Evolutionary conservation across 177 flowering plant genomes (phyloP).

Genomic region (Tripterygium wilfordii): DNA sequence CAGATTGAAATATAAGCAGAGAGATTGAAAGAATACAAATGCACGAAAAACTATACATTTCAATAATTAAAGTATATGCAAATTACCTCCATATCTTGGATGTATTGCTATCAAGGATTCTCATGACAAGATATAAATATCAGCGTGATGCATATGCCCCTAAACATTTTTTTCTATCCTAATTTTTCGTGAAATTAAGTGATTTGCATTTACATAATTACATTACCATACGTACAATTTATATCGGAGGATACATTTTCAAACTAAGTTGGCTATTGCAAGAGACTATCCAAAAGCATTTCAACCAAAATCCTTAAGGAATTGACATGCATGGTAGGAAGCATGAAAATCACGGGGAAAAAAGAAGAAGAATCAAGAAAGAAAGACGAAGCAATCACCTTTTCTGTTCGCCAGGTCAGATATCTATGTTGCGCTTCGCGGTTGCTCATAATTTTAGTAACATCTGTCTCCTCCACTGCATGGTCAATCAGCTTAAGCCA

Average conservation of each 20-base stretch:
- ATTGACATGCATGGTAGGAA: not conserved
- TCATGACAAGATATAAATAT: not conserved
- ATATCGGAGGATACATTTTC: no score
- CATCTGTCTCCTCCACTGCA: slow-evolving; percentile 46
- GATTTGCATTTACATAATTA: no score
- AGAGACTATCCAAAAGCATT: no score
- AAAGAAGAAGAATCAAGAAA: not conserved
- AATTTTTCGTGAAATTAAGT: no score
- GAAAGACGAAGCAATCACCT: slow-evolving; percentile 35
- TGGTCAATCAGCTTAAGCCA: slow-evolving; percentile 78
- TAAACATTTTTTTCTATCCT: no score
- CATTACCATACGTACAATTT: no score
- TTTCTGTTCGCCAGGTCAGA: slow-evolving; percentile 92
- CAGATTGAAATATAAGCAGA: not conserved
- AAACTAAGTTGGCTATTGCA: no score
- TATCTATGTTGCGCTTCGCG: slow-evolving; percentile 83
- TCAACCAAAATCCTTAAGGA: no score
- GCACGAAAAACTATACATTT: not conserved
- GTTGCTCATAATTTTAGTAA: slow-evolving; percentile 37
- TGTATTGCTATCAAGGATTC: not conserved
- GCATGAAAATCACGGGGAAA: no score
- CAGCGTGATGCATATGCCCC: not conserved
- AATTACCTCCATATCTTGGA: not conserved
- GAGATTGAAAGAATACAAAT: not conserved
- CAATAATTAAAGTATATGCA: not conserved